These are phyloP conservation scores for Fusarium austroafricanum DNA, from an alignment of 2,329 filamentous ascomycete species.

Conservation along the genomic window DNA sequence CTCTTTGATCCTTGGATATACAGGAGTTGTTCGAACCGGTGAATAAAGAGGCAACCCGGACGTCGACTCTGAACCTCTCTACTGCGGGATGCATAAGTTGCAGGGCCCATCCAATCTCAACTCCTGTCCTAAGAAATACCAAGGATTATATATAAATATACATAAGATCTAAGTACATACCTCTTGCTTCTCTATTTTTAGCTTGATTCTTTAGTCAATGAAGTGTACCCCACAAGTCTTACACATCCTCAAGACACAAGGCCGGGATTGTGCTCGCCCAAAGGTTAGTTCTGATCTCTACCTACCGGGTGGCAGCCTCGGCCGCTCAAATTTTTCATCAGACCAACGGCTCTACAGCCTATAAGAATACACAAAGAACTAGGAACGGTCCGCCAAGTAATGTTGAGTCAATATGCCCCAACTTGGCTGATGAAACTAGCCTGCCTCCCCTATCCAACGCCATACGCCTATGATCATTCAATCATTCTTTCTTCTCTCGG, in stretches of 20 bases:
- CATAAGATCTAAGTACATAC: too few relatives aligned
- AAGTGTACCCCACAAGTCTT: too few relatives aligned
- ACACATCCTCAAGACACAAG: neutral
- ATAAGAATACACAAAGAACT: conserved; percentile 1
- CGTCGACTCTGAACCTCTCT: neutral
- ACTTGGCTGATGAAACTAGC: neutral
- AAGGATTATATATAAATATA: too few relatives aligned
- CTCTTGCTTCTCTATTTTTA: too few relatives aligned
- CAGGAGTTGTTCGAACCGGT: neutral
- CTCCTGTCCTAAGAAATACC: too few relatives aligned
- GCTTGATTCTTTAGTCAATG: too few relatives aligned
- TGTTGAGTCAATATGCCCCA: neutral
- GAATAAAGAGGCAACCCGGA: neutral
- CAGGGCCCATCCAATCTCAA: too few relatives aligned
- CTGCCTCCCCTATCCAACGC: neutral
- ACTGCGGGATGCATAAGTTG: too few relatives aligned
- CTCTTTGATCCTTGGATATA: neutral
- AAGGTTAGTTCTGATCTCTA: neutral
- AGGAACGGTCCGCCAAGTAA: neutral
- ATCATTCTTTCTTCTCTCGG: conserved; percentile 35
- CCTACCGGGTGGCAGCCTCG: neutral
- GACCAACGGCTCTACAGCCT: neutral
- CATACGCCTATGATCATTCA: neutral
- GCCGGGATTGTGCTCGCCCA: neutral
- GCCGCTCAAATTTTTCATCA: neutral